A percentile compares a stretch with the other conserved stretches of the same genome.
phyloP scores from a whole-genome alignment of 2,329 filamentous ascomycete genomes.

The Talaromyces atroroseus region DNA sequence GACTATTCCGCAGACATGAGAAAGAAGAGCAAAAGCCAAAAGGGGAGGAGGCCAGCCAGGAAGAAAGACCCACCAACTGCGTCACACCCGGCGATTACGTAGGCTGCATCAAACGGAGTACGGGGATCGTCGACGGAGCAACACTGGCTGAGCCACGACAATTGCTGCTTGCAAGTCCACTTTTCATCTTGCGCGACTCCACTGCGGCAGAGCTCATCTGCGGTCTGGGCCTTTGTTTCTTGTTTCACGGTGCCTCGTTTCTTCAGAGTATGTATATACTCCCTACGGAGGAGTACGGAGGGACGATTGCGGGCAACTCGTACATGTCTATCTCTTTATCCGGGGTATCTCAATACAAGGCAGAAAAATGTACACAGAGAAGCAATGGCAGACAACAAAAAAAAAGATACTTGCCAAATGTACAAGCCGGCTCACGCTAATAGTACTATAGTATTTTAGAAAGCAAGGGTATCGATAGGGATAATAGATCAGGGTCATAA shows the following conservation, averaged over 20 bases:
- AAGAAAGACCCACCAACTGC: constrained; percentile 3
- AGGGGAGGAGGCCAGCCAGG: neutral
- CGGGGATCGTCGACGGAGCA: neutral
- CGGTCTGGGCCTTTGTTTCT: neutral
- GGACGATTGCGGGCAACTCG: too few species aligned
- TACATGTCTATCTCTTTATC: neutral
- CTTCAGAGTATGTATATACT: too few species aligned
- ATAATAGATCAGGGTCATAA: neutral
- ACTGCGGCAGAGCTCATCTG: neutral
- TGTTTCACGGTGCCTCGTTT: too few species aligned
- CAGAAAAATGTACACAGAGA: neutral
- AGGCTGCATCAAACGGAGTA: neutral
- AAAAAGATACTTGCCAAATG: too few species aligned
- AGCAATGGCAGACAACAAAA: too few species aligned
- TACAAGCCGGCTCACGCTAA: too few species aligned
- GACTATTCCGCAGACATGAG: too few species aligned
- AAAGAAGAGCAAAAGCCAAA: neutral
- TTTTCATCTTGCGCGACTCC: constrained; percentile 12
- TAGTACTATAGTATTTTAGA: neutral
- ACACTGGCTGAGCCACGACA: neutral
- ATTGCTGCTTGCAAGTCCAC: too few species aligned
- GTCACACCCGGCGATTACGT: neutral
- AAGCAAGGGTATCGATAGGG: neutral
- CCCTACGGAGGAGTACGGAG: too few species aligned
- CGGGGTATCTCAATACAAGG: neutral